Evolutionary conservation across 2,329 filamentous ascomycete species (phyloP).

Genomic region (Emergomyces orientalis): DNA sequence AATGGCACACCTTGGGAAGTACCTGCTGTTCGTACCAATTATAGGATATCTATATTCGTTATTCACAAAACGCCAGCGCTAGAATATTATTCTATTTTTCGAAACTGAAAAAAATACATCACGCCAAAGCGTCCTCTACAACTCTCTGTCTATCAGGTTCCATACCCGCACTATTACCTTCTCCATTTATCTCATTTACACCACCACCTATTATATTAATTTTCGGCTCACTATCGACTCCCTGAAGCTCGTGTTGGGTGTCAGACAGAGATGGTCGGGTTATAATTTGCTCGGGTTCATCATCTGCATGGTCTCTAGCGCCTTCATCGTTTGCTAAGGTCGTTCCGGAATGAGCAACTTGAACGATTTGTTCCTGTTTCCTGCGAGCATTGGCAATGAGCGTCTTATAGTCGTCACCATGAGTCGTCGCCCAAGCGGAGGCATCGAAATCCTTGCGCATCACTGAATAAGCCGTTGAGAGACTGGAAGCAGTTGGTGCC

Average conservation of each 20-base stretch:
- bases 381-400: slow-evolving; percentile 67
- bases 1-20: background rate
- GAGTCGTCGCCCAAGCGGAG: slow-evolving; percentile 60
- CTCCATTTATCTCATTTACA: slow-evolving; percentile 29
- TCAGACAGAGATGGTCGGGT: no score
- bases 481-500: slow-evolving; percentile 12
- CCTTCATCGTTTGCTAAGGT: slow-evolving; percentile 8
- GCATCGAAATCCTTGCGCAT: slow-evolving; percentile 87
- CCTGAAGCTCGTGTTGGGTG: background rate
- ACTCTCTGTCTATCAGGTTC: slow-evolving; percentile 39
- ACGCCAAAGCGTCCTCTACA: slow-evolving; percentile 3
- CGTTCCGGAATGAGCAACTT: slow-evolving; percentile 20
- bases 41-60: background rate
- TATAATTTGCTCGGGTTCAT: background rate
- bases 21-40: background rate
- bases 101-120: background rate
- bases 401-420: slow-evolving; percentile 66
- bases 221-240: background rate
- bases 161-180: slow-evolving; percentile 52
- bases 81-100: background rate
- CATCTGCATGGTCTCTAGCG: background rate
- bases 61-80: background rate
- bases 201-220: background rate
- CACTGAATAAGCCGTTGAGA: slow-evolving; percentile 38
- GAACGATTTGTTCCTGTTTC: slow-evolving; percentile 27